phyloP scores from a whole-genome alignment of 768 basidiomycete species.

The Hebeloma cylindrosporum region DNA sequence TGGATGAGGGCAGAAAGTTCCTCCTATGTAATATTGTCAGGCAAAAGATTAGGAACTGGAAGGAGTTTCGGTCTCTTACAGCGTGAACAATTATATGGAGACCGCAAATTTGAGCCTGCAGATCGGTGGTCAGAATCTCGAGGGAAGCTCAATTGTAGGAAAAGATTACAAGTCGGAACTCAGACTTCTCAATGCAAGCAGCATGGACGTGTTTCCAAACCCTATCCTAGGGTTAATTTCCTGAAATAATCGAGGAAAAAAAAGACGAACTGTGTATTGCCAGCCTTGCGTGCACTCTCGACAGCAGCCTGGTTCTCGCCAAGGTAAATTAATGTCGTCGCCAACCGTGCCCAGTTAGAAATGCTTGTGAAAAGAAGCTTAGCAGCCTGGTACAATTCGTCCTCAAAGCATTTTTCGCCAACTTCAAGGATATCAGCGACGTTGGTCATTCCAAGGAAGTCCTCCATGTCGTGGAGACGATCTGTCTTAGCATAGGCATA shows the following conservation, averaged over 20 bases:
- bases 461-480: conserved; percentile 98
- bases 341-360: conserved; percentile 97
- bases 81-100: conserved; percentile 97
- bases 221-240: conserved; percentile 37
- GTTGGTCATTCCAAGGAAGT: conserved; percentile 97
- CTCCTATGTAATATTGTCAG: conserved; percentile 47
- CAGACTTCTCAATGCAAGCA: conserved; percentile 95
- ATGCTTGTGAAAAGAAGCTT: conserved; percentile 96
- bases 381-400: conserved; percentile 95
- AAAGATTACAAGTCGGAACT: conserved; percentile 79
- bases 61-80: conserved; percentile 29
- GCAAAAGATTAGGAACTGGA: conserved; percentile 19
- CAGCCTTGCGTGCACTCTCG: conserved; percentile 98
- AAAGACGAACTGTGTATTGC: conserved; percentile 89
- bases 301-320: conserved; percentile 98
- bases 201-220: conserved; percentile 99
- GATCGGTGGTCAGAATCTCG: conserved; percentile 4
- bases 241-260: background rate
- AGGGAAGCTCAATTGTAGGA: background rate
- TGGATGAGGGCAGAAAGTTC: conserved; percentile 73
- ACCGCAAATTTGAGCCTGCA: conserved; percentile 95
- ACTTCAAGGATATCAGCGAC: conserved; percentile 96
- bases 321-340: conserved; percentile 97
- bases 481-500: conserved; percentile 98
- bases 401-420: conserved; percentile 99